phyloP scores from a whole-genome alignment of 2,329 filamentous ascomycete species.

The Rachicladosporium sp. region DNA sequence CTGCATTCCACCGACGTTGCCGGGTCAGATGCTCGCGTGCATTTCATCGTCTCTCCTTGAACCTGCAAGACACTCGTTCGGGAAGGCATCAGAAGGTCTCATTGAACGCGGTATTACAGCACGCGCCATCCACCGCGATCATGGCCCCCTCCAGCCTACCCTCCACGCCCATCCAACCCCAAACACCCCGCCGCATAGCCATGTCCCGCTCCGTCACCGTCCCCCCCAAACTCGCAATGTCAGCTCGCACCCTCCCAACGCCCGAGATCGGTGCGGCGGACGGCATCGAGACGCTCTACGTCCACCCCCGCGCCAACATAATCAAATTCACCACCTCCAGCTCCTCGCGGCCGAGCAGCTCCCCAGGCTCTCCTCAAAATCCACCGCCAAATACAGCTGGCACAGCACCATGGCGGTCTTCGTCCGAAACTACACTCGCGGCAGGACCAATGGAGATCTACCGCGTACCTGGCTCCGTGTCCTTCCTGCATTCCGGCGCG shows the following conservation, averaged over 20 bases:
- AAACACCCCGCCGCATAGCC: conserved; percentile 14
- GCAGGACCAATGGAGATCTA: conserved; percentile 73
- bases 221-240: conserved; percentile 27
- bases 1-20: no score
- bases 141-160: conserved; percentile 12
- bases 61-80: no score
- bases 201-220: conserved; percentile 37
- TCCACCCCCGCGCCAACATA: conserved; percentile 61
- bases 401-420: conserved; percentile 59
- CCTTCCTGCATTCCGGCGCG: conserved; percentile 74
- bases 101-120: no score
- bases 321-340: conserved; percentile 44
- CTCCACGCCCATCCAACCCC: conserved; percentile 18
- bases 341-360: conserved; percentile 18
- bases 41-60: no score
- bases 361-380: conserved; percentile 21
- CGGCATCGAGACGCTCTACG: conserved; percentile 59
- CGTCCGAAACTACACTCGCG: conserved; percentile 71
- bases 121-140: conserved; percentile 2
- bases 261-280: conserved; percentile 25
- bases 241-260: conserved; percentile 19
- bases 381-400: conserved; percentile 29
- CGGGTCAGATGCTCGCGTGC: no score
- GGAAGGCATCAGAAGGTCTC: no score
- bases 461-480: conserved; percentile 70